phyloP scores from a whole-genome alignment of 2,329 filamentous ascomycete species.

The Hypoxylon sp. region DNA sequence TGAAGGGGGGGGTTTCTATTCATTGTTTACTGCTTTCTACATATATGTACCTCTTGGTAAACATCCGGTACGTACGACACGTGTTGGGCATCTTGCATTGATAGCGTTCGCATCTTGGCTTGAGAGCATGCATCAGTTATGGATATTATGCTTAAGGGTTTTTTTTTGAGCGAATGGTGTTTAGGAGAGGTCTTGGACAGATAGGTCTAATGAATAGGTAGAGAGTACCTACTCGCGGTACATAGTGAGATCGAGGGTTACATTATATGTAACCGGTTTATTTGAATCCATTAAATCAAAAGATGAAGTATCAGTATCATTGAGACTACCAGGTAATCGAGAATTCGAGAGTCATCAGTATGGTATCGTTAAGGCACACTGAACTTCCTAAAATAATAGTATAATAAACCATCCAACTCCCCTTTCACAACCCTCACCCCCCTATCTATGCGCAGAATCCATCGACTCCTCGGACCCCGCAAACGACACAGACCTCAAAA shows the following conservation, averaged over 20 bases:
- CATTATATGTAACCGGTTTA: no score
- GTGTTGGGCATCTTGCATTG: no score
- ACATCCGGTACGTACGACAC: no score
- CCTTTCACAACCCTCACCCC: neutral
- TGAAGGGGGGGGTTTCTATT: constrained; percentile 8
- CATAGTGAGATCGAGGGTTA: neutral
- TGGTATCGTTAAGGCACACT: no score
- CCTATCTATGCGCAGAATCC: constrained; percentile 30
- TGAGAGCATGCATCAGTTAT: constrained; percentile 10
- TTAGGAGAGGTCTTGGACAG: no score
- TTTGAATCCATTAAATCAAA: no score
- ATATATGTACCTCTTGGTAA: neutral
- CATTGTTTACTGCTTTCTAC: neutral
- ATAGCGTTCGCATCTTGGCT: constrained; percentile 3
- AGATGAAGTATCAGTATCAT: no score
- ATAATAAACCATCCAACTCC: neutral
- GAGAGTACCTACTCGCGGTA: no score
- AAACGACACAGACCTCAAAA: no score
- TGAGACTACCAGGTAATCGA: no score
- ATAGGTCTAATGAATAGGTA: constrained; percentile 4
- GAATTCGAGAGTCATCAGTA: no score
- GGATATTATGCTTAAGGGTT: constrained; percentile 15
- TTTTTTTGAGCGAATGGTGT: constrained; percentile 1
- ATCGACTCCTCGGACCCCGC: constrained; percentile 29
- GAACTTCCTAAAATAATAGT: no score